A percentile compares a stretch with the other conserved stretches of the same genome.
Evolutionary conservation across 2,329 filamentous ascomycete genomes (phyloP).

Genomic region (Phialophora verrucosa): DNA sequence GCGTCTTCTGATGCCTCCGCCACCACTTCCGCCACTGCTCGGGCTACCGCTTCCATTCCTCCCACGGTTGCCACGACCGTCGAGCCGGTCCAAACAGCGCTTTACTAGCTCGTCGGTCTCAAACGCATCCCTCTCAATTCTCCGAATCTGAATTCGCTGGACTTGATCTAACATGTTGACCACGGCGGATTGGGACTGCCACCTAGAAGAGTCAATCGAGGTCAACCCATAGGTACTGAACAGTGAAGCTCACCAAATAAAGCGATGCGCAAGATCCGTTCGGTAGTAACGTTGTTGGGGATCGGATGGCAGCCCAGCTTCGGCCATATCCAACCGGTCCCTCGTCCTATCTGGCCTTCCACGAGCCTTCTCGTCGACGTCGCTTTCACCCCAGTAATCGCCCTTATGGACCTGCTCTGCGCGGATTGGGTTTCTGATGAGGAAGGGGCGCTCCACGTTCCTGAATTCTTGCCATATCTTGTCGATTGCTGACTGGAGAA

Average conservation of each 20-base stretch:
- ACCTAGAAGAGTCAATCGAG: conserved; percentile 20
- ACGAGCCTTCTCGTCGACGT: conserved; percentile 28
- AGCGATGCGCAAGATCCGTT: conserved; percentile 34
- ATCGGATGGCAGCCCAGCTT: conserved; percentile 31
- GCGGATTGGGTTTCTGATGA: conserved; percentile 28
- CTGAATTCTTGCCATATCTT: conserved; percentile 36
- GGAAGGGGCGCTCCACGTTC: conserved; percentile 35
- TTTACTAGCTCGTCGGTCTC: conserved; percentile 35
- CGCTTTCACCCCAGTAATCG: conserved; percentile 34
- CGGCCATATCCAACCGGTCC: conserved; percentile 30
- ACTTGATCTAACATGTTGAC: conserved; percentile 31
- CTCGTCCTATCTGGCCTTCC: conserved; percentile 20
- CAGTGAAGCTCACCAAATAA: conserved; percentile 29
- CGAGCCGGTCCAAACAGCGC: conserved; percentile 23
- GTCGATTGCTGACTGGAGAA: conserved; percentile 32
- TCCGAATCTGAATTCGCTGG: conserved; percentile 36
- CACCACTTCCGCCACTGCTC: conserved; percentile 11
- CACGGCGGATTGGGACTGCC: conserved; percentile 32
- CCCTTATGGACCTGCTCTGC: conserved; percentile 29
- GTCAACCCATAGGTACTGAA: background rate
- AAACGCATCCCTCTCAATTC: conserved; percentile 36
- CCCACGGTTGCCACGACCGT: conserved; percentile 22
- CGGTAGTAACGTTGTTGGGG: conserved; percentile 32
- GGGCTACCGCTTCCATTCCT: conserved; percentile 19
- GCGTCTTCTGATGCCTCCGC: conserved; percentile 25